Conservation (phyloP, 176 grass and related monocot genomes). For the Oryza glaberrima region DNA sequence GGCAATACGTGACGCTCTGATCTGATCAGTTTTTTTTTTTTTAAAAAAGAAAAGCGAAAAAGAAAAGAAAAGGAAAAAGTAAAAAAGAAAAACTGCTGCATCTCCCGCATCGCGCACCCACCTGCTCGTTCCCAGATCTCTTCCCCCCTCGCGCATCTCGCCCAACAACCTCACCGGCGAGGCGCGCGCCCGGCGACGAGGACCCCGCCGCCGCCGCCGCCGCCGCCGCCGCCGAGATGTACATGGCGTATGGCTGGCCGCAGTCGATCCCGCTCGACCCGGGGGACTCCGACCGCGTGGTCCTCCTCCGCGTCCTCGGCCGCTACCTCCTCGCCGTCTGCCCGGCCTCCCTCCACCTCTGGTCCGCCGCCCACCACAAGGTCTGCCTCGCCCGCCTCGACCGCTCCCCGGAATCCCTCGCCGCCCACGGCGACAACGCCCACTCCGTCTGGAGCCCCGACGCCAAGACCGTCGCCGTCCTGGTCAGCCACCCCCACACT, state of each 20-base stretch:
- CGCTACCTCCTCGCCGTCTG: slow-evolving; percentile 80
- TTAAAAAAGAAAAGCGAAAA: not conserved
- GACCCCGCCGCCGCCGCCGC: slow-evolving; percentile 14
- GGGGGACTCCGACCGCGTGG: slow-evolving; percentile 66
- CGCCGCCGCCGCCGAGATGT: slow-evolving; percentile 58
- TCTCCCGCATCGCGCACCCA: slow-evolving; percentile 35
- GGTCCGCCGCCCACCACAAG: slow-evolving; percentile 83
- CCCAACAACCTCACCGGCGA: slow-evolving; percentile 31
- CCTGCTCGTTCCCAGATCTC: slow-evolving; percentile 54
- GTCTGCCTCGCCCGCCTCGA: slow-evolving; percentile 70
- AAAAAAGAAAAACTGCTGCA: slow-evolving; percentile 27
- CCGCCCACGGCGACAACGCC: slow-evolving; percentile 71
- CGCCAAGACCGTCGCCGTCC: slow-evolving; percentile 75
- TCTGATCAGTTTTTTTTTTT: too few species aligned
- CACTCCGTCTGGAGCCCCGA: slow-evolving; percentile 94
- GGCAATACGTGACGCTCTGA: too few species aligned
- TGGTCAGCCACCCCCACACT: slow-evolving; percentile 55
- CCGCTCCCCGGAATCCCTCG: slow-evolving; percentile 63
- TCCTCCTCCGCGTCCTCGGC: slow-evolving; percentile 80
- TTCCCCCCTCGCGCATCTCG: slow-evolving; percentile 38
- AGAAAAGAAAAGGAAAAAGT: not conserved
- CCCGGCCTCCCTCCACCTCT: slow-evolving; percentile 89
- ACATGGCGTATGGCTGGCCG: slow-evolving; percentile 97
- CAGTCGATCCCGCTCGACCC: slow-evolving; percentile 86
- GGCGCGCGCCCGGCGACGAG: slow-evolving; percentile 7